Evolutionary conservation across 1,284 basidiomycete species (phyloP).

Genomic region (Apiotrichum laibachii): DNA sequence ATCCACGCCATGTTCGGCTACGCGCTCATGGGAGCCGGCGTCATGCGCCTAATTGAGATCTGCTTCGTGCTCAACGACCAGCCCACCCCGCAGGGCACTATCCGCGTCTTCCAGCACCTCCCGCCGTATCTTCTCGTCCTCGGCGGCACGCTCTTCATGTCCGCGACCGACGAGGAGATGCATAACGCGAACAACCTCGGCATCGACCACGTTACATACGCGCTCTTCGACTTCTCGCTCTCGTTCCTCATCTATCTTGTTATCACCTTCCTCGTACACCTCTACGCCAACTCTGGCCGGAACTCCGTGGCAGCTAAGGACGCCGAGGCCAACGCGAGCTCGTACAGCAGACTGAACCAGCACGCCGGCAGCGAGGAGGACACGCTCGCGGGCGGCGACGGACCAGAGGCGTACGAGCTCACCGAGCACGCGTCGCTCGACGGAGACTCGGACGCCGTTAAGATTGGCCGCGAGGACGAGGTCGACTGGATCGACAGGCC

Average conservation of each 20-base stretch:
- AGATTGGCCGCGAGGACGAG: constrained; percentile 32
- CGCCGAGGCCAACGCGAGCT: constrained; percentile 18
- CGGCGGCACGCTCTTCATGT: constrained; percentile 72
- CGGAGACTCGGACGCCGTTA: constrained; percentile 36
- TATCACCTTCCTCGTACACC: constrained; percentile 60
- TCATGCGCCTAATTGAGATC: constrained; percentile 79
- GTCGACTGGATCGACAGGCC: constrained; percentile 22
- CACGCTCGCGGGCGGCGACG: constrained; percentile 24
- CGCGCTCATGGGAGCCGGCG: constrained; percentile 79
- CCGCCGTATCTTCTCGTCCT: constrained; percentile 73
- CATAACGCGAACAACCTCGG: constrained; percentile 61
- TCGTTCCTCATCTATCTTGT: constrained; percentile 74
- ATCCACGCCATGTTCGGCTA: constrained; percentile 81
- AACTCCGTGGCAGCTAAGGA: constrained; percentile 52
- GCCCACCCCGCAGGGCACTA: constrained; percentile 34
- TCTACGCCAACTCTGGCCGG: constrained; percentile 62
- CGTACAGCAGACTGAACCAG: constrained; percentile 33
- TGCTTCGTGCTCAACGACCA: constrained; percentile 64
- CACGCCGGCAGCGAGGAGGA: background rate
- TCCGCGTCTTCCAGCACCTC: constrained; percentile 73
- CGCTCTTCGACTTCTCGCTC: constrained; percentile 61
- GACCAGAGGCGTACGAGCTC: constrained; percentile 46
- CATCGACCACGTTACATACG: constrained; percentile 86
- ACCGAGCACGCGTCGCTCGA: constrained; percentile 24
- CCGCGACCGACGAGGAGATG: constrained; percentile 85